phyloP scores from a whole-genome alignment of 2,329 filamentous ascomycete species.

The Domatiomyces catenatus region DNA sequence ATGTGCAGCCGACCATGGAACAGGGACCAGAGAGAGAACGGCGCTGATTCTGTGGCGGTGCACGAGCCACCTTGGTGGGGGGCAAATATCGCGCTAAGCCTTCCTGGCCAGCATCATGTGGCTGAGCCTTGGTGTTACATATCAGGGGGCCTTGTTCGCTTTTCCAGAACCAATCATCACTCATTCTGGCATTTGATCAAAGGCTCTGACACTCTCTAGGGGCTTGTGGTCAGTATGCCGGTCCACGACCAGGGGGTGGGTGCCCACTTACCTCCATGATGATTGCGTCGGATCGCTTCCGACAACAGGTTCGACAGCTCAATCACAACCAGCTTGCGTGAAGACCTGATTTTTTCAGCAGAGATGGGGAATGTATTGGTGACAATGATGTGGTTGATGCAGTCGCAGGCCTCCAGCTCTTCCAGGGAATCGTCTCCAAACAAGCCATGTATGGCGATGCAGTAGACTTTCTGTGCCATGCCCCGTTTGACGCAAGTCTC shows the following conservation, averaged over 20 bases:
- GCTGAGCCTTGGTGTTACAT: neutral
- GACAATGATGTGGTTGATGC: slow-evolving; percentile 85
- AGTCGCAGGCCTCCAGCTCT: slow-evolving; percentile 80
- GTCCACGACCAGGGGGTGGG: slow-evolving; percentile 35
- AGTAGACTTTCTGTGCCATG: slow-evolving; percentile 83
- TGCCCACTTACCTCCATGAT: slow-evolving; percentile 72
- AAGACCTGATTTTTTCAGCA: slow-evolving; percentile 52
- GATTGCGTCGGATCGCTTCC: slow-evolving; percentile 88
- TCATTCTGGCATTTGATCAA: neutral
- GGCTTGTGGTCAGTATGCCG: neutral
- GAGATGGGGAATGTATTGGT: slow-evolving; percentile 94
- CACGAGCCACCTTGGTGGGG: neutral
- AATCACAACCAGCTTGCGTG: slow-evolving; percentile 73
- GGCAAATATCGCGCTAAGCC: neutral
- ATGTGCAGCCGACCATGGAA: neutral
- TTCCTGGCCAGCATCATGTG: neutral
- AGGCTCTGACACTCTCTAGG: neutral
- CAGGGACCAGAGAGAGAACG: neutral
- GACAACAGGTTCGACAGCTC: slow-evolving; percentile 77
- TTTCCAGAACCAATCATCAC: neutral
- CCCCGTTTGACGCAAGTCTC: slow-evolving; percentile 83
- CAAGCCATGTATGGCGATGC: slow-evolving; percentile 90
- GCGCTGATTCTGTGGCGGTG: neutral
- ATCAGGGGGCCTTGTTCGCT: neutral
- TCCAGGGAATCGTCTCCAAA: slow-evolving; percentile 82